Conservation (phyloP, 495 filamentous ascomycete species). For the Hypoxylon crocopeplum region DNA sequence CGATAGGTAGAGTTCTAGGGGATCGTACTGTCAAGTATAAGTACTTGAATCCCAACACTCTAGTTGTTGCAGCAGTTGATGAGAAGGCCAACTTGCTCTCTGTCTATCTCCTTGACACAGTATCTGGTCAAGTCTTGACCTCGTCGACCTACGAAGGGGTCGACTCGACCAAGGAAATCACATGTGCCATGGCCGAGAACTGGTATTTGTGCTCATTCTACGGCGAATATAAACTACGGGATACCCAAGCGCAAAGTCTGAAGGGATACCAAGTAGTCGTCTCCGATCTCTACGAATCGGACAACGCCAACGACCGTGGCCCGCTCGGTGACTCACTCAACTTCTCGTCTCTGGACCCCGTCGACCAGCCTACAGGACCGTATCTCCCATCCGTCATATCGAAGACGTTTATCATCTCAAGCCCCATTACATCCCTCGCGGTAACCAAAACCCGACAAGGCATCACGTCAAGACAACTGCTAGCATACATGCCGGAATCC, state of each 20-base stretch:
- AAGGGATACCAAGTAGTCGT: conserved; percentile 89
- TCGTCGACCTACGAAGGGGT: conserved; percentile 73
- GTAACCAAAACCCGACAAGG: conserved; percentile 92
- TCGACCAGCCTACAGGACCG: conserved; percentile 50
- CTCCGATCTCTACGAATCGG: conserved; percentile 88
- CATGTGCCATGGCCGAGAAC: conserved; percentile 85
- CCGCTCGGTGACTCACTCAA: conserved; percentile 70
- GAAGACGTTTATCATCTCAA: conserved; percentile 79
- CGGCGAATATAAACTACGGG: conserved; percentile 60
- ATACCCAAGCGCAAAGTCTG: conserved; percentile 59
- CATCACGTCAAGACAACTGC: conserved; percentile 82
- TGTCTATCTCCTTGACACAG: conserved; percentile 84
- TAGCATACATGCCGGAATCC: conserved; percentile 74
- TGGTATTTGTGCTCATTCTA: conserved; percentile 95
- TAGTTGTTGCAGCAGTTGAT: conserved; percentile 75
- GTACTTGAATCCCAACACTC: conserved; percentile 88
- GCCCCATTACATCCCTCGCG: conserved; percentile 76
- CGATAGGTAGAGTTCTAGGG: conserved; percentile 91
- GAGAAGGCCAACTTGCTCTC: conserved; percentile 62
- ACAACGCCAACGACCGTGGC: conserved; percentile 83
- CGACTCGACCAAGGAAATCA: conserved; percentile 76
- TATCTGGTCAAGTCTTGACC: conserved; percentile 81
- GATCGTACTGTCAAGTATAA: conserved; percentile 95
- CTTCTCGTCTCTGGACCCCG: conserved; percentile 73
- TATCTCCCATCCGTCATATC: conserved; percentile 72